A percentile compares a stretch with the other conserved stretches of the same genome.
These are phyloP conservation scores for Termitomyces sp. DNA, from an alignment of 768 basidiomycete species.

Conservation along the genomic window DNA sequence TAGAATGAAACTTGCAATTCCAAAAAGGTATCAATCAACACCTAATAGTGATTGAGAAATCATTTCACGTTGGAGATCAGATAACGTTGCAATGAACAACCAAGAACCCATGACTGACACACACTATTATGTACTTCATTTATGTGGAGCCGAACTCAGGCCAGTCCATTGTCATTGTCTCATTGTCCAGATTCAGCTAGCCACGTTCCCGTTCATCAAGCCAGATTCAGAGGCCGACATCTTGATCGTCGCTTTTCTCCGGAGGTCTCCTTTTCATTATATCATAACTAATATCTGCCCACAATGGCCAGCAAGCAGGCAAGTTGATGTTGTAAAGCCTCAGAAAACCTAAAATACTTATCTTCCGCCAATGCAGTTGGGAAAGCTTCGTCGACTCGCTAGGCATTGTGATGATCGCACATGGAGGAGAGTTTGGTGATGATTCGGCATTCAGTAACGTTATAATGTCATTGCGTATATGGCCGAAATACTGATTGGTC, in stretches of 20 bases:
- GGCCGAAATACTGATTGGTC: neutral
- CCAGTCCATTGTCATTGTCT: too few species aligned
- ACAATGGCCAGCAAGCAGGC: conserved; percentile 68
- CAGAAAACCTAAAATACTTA: neutral
- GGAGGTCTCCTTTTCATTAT: conserved; percentile 1
- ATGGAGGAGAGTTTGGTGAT: conserved; percentile 77
- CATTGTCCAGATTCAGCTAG: too few species aligned
- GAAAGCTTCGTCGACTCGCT: conserved; percentile 76
- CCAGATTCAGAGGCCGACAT: conserved; percentile 12
- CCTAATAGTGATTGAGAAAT: too few species aligned
- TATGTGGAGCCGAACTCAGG: too few species aligned
- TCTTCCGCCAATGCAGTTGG: conserved; percentile 42
- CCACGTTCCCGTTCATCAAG: too few species aligned
- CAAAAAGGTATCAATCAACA: too few species aligned
- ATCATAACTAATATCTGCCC: conserved; percentile 3
- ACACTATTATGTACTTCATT: too few species aligned
- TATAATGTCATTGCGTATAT: neutral
- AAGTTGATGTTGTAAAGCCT: conserved; percentile 10
- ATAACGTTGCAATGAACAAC: too few species aligned
- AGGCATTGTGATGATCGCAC: conserved; percentile 81
- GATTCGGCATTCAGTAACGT: conserved; percentile 64
- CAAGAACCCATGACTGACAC: too few species aligned
- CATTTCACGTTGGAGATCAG: too few species aligned
- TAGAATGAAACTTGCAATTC: too few species aligned
- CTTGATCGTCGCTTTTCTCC: conserved; percentile 11